Percentiles rank a stretch among this genome's conserved stretches.
phyloP scores from a whole-genome alignment of 352 stramenopile species.

The Globisporangium takayamanum region DNA sequence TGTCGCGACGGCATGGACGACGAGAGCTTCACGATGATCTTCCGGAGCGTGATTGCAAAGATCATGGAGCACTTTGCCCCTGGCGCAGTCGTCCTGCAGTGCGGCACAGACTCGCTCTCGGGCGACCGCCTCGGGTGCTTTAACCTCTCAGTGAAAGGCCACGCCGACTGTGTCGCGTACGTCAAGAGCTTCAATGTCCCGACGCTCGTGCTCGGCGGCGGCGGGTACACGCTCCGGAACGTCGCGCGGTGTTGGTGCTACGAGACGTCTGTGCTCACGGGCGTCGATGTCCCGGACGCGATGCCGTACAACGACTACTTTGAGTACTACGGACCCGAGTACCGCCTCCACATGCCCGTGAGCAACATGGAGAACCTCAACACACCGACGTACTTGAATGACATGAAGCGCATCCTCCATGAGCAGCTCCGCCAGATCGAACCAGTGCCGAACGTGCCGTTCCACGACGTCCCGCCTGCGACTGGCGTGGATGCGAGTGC shows the following conservation, averaged over 20 bases:
- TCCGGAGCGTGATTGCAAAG: conserved; percentile 92
- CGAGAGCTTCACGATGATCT: conserved; percentile 89
- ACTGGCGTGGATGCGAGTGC: conserved; percentile 34
- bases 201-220: conserved; percentile 95
- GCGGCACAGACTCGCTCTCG: conserved; percentile 97
- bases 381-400: conserved; percentile 87
- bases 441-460: conserved; percentile 94
- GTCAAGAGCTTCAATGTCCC: conserved; percentile 96
- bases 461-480: conserved; percentile 82
- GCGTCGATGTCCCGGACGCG: conserved; percentile 88
- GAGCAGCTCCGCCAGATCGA: conserved; percentile 95
- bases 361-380: conserved; percentile 98
- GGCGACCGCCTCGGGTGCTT: conserved; percentile 98
- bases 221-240: conserved; percentile 98
- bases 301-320: conserved; percentile 99
- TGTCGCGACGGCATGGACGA: conserved; percentile 98
- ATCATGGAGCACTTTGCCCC: conserved; percentile 96
- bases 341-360: conserved; percentile 95
- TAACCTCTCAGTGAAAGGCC: conserved; percentile 96
- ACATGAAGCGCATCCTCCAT: conserved; percentile 88
- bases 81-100: conserved; percentile 97
- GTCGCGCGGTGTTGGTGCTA: conserved; percentile 92
- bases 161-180: conserved; percentile 96
- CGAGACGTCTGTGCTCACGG: conserved; percentile 94
- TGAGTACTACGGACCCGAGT: conserved; percentile 98